Evolutionary conservation across 2,329 filamentous ascomycete species (phyloP).

Genomic region (Alternaria hordeiaustralica): DNA sequence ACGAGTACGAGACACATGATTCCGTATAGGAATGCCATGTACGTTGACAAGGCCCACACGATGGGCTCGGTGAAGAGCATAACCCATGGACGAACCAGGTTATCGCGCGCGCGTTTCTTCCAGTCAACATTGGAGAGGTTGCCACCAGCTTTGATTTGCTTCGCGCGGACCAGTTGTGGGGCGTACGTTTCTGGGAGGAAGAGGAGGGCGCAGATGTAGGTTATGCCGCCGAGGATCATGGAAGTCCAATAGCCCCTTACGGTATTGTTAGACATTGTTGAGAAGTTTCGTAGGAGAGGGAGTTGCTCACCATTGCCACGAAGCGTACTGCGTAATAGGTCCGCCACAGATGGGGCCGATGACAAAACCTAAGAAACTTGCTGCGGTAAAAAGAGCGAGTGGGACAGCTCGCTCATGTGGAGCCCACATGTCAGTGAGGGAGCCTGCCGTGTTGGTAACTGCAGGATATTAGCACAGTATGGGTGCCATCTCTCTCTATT

Average conservation of each 20-base stretch:
- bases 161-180: conserved; percentile 66
- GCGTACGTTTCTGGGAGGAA: conserved; percentile 66
- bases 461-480: neutral
- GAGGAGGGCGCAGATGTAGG: conserved; percentile 38
- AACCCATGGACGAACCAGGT: conserved; percentile 36
- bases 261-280: conserved; percentile 47
- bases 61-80: conserved; percentile 31
- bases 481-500: neutral
- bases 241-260: neutral
- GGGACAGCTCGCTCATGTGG: neutral
- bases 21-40: conserved; percentile 49
- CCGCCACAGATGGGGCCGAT: conserved; percentile 53
- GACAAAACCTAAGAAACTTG: conserved; percentile 56
- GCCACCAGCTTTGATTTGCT: conserved; percentile 57
- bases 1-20: conserved; percentile 57
- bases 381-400: conserved; percentile 47
- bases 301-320: neutral
- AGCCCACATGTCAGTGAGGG: neutral
- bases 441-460: conserved; percentile 37
- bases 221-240: conserved; percentile 56
- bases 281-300: neutral
- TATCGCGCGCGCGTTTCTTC: neutral
- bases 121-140: conserved; percentile 4
- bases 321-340: neutral
- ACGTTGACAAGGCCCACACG: conserved; percentile 23